Percentiles rank a stretch among this genome's conserved stretches.
phyloP scores from a whole-genome alignment of 495 filamentous ascomycete species.

The Hypoxylon fragiforme region DNA sequence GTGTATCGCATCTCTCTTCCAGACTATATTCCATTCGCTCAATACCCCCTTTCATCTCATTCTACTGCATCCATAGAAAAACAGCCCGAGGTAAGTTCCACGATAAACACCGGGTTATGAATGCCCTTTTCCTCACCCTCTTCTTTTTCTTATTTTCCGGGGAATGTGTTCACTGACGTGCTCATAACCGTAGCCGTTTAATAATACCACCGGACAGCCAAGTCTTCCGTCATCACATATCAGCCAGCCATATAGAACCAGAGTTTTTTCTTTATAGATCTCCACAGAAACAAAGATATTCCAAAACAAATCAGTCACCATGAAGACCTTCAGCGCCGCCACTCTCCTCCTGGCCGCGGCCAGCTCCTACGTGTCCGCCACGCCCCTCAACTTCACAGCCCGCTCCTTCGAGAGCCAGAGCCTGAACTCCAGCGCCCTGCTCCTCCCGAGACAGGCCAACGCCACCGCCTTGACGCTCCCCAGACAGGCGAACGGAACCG shows the following conservation, averaged over 20 bases:
- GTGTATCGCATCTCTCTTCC: no score
- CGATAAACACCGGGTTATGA: no score
- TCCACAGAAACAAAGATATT: no score
- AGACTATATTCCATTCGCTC: conserved; percentile 18
- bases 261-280: conserved; percentile 8
- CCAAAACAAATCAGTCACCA: conserved; percentile 22
- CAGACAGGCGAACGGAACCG: neutral
- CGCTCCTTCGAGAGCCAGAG: neutral
- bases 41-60: neutral
- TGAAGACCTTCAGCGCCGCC: conserved; percentile 21
- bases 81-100: conserved; percentile 2
- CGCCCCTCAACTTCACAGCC: neutral
- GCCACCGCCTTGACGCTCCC: neutral
- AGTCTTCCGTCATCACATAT: neutral
- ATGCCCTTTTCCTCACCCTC: no score
- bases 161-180: neutral
- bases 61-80: conserved; percentile 3
- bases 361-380: conserved; percentile 18
- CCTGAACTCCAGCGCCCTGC: neutral
- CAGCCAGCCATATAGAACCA: neutral
- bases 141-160: no score
- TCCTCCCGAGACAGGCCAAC: no score
- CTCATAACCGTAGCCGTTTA: conserved; percentile 1
- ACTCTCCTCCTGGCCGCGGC: conserved; percentile 18
- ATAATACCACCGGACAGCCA: conserved; percentile 8